Base-by-base conservation (phyloP, 2,329 filamentous ascomycete species). In the Neoarthrinium moseri region DNA sequence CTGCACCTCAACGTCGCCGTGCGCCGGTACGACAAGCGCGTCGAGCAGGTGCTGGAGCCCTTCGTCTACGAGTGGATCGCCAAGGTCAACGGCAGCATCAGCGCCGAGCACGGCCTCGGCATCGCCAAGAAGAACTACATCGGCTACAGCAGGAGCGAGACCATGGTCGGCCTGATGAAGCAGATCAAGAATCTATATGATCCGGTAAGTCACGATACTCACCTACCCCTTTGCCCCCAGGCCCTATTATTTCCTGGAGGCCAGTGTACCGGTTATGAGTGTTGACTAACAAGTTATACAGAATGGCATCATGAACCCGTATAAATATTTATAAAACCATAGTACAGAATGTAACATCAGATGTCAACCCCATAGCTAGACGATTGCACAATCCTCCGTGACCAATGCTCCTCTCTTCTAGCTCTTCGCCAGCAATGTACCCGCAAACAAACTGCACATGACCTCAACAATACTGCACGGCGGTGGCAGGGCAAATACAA, bases 251-350 rank as follows among this genome's bases (percentile, higher is more conserved):
- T n/a, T n/a, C n/a, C n/a, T n/a, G n/a, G n/a, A n/a, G n/a, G n/a
- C n/a, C n/a, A n/a, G n/a, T n/a, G n/a, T n/a, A n/a, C n/a, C n/a
- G n/a, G n/a, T n/a, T n/a, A n/a, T n/a, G n/a, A n/a, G n/a, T n/a
- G n/a, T n/a, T n/a, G n/a, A n/a, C 57, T 52, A 53, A 52, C 42
- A 21, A 20, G n/a, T n/a, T 38, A 37, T 43, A 18, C 59, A 95
- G 90, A 96, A 96, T 57, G 91, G 91, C 38, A 97, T 97, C 69
- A 95, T 97, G 90, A 97, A 96, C 71, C 92, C 92, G 1, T 97
- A 97, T 76, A 97, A 97, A 72, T 97, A 96, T 67, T 87, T 97
- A 55, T 86, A 69, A 42, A 41, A 43, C 42, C 43, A n/a, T 20
- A 22, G 33, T 12, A 5, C n/a, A 33, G 18, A 33, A 47, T 35